phyloP scores from a whole-genome alignment of 352 stramenopile species.

The Phytophthora citricola region DNA sequence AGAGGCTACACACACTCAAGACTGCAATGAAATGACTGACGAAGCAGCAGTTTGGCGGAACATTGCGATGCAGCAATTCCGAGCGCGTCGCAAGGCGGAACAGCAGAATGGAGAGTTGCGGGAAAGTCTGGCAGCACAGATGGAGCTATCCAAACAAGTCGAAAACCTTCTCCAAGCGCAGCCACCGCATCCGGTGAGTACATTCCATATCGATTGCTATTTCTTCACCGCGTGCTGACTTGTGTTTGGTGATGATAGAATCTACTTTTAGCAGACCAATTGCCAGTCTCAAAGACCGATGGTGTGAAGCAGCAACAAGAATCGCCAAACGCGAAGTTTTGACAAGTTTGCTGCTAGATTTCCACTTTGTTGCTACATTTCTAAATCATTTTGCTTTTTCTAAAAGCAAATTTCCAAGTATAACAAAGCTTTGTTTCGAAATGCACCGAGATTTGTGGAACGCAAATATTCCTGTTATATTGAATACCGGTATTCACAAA shows the following conservation, averaged over 20 bases:
- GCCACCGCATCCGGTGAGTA: slow-evolving; percentile 15
- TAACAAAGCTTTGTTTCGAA: neutral
- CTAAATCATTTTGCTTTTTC: neutral
- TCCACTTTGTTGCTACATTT: neutral
- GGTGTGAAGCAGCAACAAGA: neutral
- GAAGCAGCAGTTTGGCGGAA: slow-evolving; percentile 9
- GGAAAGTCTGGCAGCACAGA: slow-evolving; percentile 12
- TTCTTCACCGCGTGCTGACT: no score
- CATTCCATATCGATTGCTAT: no score
- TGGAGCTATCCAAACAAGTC: slow-evolving; percentile 30
- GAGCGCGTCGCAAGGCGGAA: slow-evolving; percentile 20
- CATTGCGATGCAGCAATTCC: slow-evolving; percentile 34
- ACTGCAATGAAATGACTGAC: neutral
- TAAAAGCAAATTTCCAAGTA: neutral
- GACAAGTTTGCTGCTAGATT: neutral
- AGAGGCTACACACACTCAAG: neutral
- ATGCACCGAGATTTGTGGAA: no score
- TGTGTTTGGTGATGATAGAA: neutral
- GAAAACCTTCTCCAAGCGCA: slow-evolving; percentile 24
- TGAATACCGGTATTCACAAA: no score
- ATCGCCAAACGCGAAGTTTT: neutral
- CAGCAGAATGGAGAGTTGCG: slow-evolving; percentile 25
- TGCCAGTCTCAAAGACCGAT: neutral
- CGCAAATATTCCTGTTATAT: no score
- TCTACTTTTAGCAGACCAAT: neutral